Conservation (phyloP, 441 rosid species). For the Codiaeum variegatum region DNA sequence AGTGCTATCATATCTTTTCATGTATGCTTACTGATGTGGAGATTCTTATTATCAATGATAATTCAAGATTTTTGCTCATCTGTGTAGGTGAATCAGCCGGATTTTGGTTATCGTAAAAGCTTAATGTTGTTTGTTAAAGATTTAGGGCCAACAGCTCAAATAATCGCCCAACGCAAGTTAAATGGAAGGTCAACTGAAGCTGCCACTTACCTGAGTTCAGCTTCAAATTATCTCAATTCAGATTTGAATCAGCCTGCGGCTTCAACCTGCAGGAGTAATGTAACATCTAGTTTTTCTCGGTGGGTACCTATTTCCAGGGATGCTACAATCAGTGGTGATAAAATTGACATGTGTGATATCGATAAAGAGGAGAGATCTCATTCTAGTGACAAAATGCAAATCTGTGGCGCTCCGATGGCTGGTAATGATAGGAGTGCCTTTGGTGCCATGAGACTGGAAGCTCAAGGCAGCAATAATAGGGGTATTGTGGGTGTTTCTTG, state of each 20-base stretch:
- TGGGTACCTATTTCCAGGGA: slow-evolving; percentile 2
- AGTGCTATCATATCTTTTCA: neutral
- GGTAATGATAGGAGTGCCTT: neutral
- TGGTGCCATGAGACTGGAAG: slow-evolving; percentile 12
- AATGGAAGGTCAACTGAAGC: slow-evolving; percentile 22
- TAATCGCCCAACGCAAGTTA: slow-evolving; percentile 37
- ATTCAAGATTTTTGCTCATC: neutral
- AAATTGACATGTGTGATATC: slow-evolving; percentile 4
- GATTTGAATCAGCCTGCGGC: slow-evolving; percentile 12
- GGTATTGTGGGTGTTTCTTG: slow-evolving; percentile 8
- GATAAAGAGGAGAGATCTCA: slow-evolving; percentile 12
- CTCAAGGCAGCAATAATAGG: neutral
- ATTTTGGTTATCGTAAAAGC: slow-evolving; percentile 36
- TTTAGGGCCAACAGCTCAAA: slow-evolving; percentile 52
- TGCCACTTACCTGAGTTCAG: slow-evolving; percentile 17
- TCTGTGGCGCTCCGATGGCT: neutral
- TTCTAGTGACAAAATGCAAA: slow-evolving; percentile 1
- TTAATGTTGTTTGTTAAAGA: slow-evolving; percentile 44
- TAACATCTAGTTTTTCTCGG: slow-evolving; percentile 12
- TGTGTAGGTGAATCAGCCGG: slow-evolving; percentile 34
- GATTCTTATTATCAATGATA: neutral
- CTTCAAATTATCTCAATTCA: slow-evolving; percentile 14
- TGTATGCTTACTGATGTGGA: neutral
- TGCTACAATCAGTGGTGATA: neutral
- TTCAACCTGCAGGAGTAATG: slow-evolving; percentile 15